Evolutionary conservation across 1,139 yeast species (phyloP).

Genomic region (Oligophagozyma castellii): DNA sequence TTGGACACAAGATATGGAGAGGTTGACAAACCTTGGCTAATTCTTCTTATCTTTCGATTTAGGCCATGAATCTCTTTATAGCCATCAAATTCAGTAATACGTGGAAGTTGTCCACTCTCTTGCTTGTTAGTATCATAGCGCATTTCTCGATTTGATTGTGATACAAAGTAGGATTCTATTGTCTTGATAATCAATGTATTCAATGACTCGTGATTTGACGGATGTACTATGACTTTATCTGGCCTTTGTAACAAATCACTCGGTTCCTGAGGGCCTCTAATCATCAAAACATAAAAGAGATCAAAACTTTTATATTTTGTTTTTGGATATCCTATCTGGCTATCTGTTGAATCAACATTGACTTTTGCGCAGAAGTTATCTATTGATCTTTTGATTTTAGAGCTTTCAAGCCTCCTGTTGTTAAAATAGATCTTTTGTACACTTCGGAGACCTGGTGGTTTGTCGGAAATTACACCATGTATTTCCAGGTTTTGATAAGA

Average conservation of each 20-base stretch:
- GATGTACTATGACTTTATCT: conserved; percentile 23
- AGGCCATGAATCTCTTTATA: too few species aligned
- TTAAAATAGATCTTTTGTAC: conserved; percentile 39
- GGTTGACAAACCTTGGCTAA: too few species aligned
- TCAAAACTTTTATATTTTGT: too few species aligned
- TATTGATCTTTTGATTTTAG: conserved; percentile 21
- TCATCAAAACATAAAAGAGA: conserved; percentile 30
- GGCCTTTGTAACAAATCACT: conserved; percentile 34
- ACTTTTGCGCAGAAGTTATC: too few species aligned
- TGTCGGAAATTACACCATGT: conserved; percentile 22
- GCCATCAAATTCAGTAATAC: too few species aligned
- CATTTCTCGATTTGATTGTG: too few species aligned
- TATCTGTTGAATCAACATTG: too few species aligned
- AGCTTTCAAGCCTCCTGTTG: conserved; percentile 25
- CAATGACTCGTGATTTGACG: conserved; percentile 23
- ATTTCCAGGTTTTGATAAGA: conserved; percentile 13
- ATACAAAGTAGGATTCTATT: conserved; percentile 22
- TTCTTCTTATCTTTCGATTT: too few species aligned
- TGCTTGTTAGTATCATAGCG: too few species aligned
- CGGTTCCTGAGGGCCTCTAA: conserved; percentile 23
- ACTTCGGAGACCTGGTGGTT: conserved; percentile 25
- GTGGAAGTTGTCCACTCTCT: too few species aligned
- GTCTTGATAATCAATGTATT: conserved; percentile 24
- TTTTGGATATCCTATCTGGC: too few species aligned
- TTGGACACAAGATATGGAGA: too few species aligned